phyloP scores from a whole-genome alignment of 2,329 filamentous ascomycete genomes.

The Trichophyton verrucosum region DNA sequence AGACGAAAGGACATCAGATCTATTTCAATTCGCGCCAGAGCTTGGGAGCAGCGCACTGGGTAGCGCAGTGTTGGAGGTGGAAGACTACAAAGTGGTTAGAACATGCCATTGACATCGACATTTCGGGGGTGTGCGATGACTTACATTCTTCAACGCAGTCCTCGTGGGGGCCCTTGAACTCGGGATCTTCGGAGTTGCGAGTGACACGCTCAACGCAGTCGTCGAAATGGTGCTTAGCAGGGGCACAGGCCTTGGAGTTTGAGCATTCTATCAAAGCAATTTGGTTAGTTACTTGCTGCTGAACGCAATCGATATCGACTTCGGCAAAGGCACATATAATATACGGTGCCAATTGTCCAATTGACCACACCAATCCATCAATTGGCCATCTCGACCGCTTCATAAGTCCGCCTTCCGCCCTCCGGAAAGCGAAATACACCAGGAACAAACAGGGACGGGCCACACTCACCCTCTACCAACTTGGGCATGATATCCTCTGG shows the following conservation, averaged over 20 bases:
- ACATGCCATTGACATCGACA: background rate
- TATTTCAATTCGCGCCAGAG: constrained; percentile 49
- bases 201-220: constrained; percentile 95
- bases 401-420: background rate
- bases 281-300: background rate
- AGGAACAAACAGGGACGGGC: constrained; percentile 1
- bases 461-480: constrained; percentile 72
- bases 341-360: background rate
- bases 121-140: constrained; percentile 27
- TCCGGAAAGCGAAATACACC: background rate
- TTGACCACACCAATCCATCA: background rate
- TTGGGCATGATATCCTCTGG: constrained; percentile 73
- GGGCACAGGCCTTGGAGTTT: constrained; percentile 71
- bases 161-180: constrained; percentile 64
- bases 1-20: background rate
- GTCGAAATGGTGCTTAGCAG: constrained; percentile 94
- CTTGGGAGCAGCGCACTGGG: constrained; percentile 86
- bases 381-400: background rate
- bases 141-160: constrained; percentile 99
- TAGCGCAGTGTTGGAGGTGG: constrained; percentile 94
- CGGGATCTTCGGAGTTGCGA: constrained; percentile 51
- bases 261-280: constrained; percentile 58
- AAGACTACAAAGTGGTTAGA: constrained; percentile 53
- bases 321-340: background rate
- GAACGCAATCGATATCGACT: background rate